These are phyloP conservation scores for Cryomyces antarcticus DNA, from an alignment of 495 filamentous ascomycete species.

Conservation along the genomic window DNA sequence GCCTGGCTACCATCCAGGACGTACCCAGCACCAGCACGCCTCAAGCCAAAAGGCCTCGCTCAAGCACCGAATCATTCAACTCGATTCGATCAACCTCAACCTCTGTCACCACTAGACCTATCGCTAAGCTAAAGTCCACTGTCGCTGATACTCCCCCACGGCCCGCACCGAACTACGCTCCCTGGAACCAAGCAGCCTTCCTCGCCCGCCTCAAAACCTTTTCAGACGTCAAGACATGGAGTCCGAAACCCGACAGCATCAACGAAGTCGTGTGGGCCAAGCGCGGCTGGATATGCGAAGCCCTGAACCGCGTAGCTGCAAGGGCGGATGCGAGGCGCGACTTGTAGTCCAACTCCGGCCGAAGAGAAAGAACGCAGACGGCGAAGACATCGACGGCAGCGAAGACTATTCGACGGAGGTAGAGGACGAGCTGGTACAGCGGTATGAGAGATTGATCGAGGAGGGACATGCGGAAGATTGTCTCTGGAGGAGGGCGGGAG, in stretches of 20 bases:
- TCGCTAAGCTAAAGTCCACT: background rate
- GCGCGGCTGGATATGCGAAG: conserved; percentile 74
- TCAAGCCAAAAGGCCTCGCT: conserved; percentile 10
- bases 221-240: conserved; percentile 76
- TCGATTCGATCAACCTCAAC: background rate
- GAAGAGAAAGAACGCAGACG: conserved; percentile 16
- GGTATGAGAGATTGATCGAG: conserved; percentile 49
- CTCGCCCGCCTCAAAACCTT: conserved; percentile 70
- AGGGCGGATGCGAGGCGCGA: conserved; percentile 58
- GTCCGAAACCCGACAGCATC: conserved; percentile 55
- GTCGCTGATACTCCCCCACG: conserved; percentile 2
- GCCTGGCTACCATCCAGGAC: conserved; percentile 1
- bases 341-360: conserved; percentile 48
- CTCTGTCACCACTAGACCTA: background rate
- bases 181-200: conserved; percentile 67
- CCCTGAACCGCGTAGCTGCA: conserved; percentile 66
- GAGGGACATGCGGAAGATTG: conserved; percentile 68
- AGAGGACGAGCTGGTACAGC: conserved; percentile 52
- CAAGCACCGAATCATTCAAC: background rate
- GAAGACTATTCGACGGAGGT: conserved; percentile 36
- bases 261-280: conserved; percentile 93
- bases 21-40: conserved; percentile 5
- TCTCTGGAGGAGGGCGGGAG: conserved; percentile 55
- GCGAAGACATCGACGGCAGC: conserved; percentile 31
- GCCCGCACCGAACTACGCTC: conserved; percentile 43